Evolutionary conservation across 2,329 filamentous ascomycete genomes (phyloP).

Genomic region (Apiospora marii): DNA sequence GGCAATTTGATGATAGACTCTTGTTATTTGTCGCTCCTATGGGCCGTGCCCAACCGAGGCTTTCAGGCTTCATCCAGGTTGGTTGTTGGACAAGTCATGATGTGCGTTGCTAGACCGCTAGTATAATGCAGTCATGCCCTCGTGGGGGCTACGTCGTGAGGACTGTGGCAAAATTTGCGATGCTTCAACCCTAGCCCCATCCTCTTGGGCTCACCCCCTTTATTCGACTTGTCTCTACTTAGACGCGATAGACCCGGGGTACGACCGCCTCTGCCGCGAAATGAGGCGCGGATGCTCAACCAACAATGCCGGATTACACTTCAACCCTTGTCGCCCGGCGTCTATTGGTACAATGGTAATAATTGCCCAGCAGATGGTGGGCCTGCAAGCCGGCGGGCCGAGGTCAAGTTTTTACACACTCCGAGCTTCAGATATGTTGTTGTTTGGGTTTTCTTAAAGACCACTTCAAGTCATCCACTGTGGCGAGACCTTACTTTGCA

Average conservation of each 20-base stretch:
- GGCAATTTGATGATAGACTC: not conserved
- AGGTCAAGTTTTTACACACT: conserved; percentile 4
- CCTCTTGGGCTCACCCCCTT: not conserved
- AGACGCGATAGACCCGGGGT: conserved; percentile 20
- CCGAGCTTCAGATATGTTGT: not conserved
- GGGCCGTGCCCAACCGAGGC: conserved; percentile 1
- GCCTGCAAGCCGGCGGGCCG: not conserved
- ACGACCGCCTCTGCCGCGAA: conserved; percentile 3
- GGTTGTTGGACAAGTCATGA: conserved; percentile 7
- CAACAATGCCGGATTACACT: not conserved
- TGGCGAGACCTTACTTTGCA: not conserved
- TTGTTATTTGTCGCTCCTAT: not conserved
- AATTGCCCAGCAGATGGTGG: not conserved
- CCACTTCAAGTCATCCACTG: not conserved
- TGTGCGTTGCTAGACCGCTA: conserved; percentile 4
- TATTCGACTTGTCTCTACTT: conserved; percentile 5
- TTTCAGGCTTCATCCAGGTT: not conserved
- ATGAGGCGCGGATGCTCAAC: conserved; percentile 6
- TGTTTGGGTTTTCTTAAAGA: not conserved
- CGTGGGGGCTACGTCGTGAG: not conserved
- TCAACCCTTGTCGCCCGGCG: not conserved
- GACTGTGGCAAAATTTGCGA: not conserved
- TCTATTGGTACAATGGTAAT: not conserved
- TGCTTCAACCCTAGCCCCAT: not conserved
- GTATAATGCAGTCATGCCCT: conserved; percentile 11